Percentiles rank a stretch among this genome's conserved stretches.
Evolutionary conservation across 192 early-diverging fungal genomes (phyloP).

Genomic region (Backusella parvicylindrica): DNA sequence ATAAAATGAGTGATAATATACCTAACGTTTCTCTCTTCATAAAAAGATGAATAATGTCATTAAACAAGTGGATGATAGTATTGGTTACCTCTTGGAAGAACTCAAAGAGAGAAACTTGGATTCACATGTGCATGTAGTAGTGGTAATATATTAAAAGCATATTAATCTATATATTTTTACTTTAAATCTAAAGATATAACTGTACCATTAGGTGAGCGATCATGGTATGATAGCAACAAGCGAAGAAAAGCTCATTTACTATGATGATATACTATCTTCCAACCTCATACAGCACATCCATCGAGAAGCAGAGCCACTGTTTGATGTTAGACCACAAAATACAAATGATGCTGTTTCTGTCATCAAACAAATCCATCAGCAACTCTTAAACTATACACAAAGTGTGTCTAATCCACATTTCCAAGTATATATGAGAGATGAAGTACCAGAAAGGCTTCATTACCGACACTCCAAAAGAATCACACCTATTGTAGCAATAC

Average conservation of each 20-base stretch:
- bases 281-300: conserved; percentile 37
- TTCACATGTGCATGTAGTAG: conserved; percentile 60
- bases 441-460: conserved; percentile 69
- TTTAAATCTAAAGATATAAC: background rate
- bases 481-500: conserved; percentile 66
- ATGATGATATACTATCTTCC: conserved; percentile 57
- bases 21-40: background rate
- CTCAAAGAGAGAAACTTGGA: conserved; percentile 55
- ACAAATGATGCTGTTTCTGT: conserved; percentile 21
- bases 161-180: background rate
- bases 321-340: conserved; percentile 56
- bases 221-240: conserved; percentile 78
- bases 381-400: conserved; percentile 39
- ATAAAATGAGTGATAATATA: too few relatives aligned
- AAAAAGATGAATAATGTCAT: conserved; percentile 53
- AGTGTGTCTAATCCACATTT: conserved; percentile 35
- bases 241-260: conserved; percentile 57
- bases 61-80: conserved; percentile 48
- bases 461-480: conserved; percentile 66
- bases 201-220: conserved; percentile 52
- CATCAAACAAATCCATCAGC: conserved; percentile 44
- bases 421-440: conserved; percentile 65
- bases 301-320: conserved; percentile 58
- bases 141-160: conserved; percentile 12
- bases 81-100: conserved; percentile 58